phyloP scores from a whole-genome alignment of 805 yeast genomes.

The Brettanomyces anomalus region DNA sequence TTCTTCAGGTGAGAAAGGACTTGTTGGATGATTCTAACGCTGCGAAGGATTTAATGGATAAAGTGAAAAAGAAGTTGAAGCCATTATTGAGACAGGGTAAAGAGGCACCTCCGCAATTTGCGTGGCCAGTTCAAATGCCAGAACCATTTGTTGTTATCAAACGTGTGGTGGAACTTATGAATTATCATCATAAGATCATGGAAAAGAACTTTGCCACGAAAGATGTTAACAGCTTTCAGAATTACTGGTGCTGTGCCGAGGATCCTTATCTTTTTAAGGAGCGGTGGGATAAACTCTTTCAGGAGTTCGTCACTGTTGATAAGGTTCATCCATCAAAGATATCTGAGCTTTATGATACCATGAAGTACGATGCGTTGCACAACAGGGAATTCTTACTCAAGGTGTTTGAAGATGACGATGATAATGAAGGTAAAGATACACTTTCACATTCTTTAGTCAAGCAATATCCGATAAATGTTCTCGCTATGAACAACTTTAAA shows the following conservation, averaged over 20 bases:
- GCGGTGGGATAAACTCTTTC: slow-evolving; percentile 94
- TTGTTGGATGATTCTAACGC: slow-evolving; percentile 94
- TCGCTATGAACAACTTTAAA: slow-evolving; percentile 70
- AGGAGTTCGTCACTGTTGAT: slow-evolving; percentile 85
- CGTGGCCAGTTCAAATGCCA: slow-evolving; percentile 99
- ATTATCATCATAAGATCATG: slow-evolving; percentile 79
- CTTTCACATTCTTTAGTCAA: slow-evolving; percentile 46
- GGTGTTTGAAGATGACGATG: slow-evolving; percentile 38
- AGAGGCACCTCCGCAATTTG: slow-evolving; percentile 94
- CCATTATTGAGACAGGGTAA: slow-evolving; percentile 92
- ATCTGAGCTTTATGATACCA: slow-evolving; percentile 92
- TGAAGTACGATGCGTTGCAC: slow-evolving; percentile 97
- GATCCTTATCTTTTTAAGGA: slow-evolving; percentile 86
- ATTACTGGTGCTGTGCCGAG: slow-evolving; percentile 94
- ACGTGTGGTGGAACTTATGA: slow-evolving; percentile 92
- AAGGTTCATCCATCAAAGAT: slow-evolving; percentile 97
- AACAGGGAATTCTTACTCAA: slow-evolving; percentile 81
- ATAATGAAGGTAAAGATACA: slow-evolving; percentile 30
- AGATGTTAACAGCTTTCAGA: slow-evolving; percentile 61
- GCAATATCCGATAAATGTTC: slow-evolving; percentile 62
- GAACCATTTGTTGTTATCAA: slow-evolving; percentile 92
- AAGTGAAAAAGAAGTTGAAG: slow-evolving; percentile 91
- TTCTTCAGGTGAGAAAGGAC: slow-evolving; percentile 78
- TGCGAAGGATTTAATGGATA: slow-evolving; percentile 95
- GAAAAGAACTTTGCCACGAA: slow-evolving; percentile 63